phyloP scores from a whole-genome alignment of 2,329 filamentous ascomycete species.

The Pseudocercospora vitis region DNA sequence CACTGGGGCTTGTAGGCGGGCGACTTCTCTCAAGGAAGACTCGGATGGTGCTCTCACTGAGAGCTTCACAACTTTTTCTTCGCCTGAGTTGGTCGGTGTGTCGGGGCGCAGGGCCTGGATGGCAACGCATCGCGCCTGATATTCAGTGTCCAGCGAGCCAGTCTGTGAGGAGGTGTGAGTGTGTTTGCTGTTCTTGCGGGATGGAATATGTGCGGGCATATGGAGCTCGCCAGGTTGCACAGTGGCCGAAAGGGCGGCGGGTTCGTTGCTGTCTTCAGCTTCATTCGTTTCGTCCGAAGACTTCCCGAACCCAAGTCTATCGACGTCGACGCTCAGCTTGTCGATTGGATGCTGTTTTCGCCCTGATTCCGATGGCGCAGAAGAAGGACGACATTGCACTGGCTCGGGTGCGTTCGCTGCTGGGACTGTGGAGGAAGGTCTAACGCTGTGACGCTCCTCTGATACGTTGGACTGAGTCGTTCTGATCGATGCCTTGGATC shows the following conservation, averaged over 20 bases:
- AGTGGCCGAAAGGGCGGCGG: not conserved
- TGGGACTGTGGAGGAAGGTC: not conserved
- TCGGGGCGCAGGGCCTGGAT: conserved; percentile 5
- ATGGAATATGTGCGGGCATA: not conserved
- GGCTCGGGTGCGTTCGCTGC: not conserved
- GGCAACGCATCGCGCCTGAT: conserved; percentile 5
- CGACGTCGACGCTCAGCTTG: not conserved
- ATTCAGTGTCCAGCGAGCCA: conserved; percentile 1
- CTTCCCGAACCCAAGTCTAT: not conserved
- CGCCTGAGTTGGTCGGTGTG: not conserved
- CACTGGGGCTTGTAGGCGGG: not conserved
- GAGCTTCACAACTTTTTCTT: not conserved
- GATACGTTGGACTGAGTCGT: conserved; percentile 2
- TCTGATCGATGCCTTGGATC: not conserved
- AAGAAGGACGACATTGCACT: not conserved
- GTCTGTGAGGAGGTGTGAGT: not conserved
- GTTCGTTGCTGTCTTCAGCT: not conserved
- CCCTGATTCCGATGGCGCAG: not conserved
- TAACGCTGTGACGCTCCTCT: not conserved
- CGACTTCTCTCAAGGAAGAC: not conserved
- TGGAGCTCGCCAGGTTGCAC: not conserved
- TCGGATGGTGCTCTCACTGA: conserved; percentile 2
- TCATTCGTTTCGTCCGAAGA: not conserved
- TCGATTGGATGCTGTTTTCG: not conserved
- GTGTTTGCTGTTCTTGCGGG: not conserved